Evolutionary conservation across 345 rosid genomes (phyloP), one percentile per base, ranked within the genome.

Genomic region (Microcos paniculata): DNA sequence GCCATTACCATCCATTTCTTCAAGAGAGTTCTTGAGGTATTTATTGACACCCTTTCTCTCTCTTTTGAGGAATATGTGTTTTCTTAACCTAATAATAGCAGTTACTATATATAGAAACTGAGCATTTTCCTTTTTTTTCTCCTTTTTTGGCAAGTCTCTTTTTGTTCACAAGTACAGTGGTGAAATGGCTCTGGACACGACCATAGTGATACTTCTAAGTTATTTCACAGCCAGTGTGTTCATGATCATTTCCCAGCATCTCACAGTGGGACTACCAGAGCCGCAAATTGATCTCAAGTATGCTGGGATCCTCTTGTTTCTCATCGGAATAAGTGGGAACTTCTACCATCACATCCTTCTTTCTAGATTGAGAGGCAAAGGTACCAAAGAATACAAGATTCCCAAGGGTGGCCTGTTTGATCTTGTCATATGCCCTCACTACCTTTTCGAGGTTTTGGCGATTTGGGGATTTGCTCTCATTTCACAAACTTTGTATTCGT

Each of bases 301-400:
- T 76, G 30, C 72, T 0, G 97, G 99, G 7, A 33, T 82, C 9
- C 16, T 72, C 4, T n/a, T 95, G 57, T 90, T 91, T 77, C 62
- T 84, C 3, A 23, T 88, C 30, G 98, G 98, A 33, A 83, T 88
- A 13, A 64, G 15, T 28, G 99, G 98, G 4, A 91, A 95, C 81
- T 83, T 95, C 45, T 91, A 95, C 84, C 97, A 91, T 82, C 99
- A 95, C 77, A 62, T 42, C 59, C 80, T 95, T 13, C 89, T 95
- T 13, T 90, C 97, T 78, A 84, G 76, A 38, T 75, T 92, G 18
- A 87, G 96, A 80, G 61, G 58, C 57, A 63, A 70, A 23, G 84
- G 76, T 10, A 84, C 80, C 33, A 87, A 84, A 69, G 90, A 87
- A 45, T 92, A 91, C 73, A 91, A 83, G 83, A 81, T 95, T 55